Evolutionary conservation across 2,329 filamentous ascomycete species (phyloP).

Genomic region (Podosphaera fusca): DNA sequence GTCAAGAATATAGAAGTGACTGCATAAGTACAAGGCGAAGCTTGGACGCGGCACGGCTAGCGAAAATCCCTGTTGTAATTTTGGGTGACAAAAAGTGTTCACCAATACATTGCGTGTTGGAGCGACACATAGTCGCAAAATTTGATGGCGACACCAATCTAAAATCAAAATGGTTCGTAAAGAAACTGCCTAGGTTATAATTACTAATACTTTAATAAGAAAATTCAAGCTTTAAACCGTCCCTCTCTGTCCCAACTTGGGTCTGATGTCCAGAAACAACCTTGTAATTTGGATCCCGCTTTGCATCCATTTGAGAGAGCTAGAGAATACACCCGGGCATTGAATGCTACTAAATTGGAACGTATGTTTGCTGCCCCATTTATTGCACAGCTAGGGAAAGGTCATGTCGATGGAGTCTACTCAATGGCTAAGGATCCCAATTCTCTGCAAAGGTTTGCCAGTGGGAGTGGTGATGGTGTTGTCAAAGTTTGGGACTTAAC

Average conservation of each 20-base stretch:
- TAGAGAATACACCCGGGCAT: conserved; percentile 55
- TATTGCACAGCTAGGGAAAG: conserved; percentile 62
- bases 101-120: neutral
- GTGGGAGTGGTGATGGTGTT: conserved; percentile 74
- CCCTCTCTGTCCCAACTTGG: conserved; percentile 44
- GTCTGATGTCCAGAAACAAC: conserved; percentile 38
- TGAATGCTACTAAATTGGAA: conserved; percentile 78
- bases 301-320: conserved; percentile 58
- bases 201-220: conserved; percentile 17
- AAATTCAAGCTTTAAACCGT: conserved; percentile 44
- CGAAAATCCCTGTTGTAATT: neutral
- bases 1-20: too few relatives aligned
- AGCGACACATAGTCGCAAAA: too few relatives aligned
- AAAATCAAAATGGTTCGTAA: conserved; percentile 13
- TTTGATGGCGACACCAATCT: conserved; percentile 6
- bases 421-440: conserved; percentile 59
- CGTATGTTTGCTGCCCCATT: conserved; percentile 79
- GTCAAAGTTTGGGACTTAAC: conserved; percentile 82
- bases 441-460: conserved; percentile 51
- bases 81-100: neutral
- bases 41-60: neutral
- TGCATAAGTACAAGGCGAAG: conserved; percentile 1
- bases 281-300: conserved; percentile 57
- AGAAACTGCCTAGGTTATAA: neutral
- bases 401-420: conserved; percentile 83